These are phyloP conservation scores for Apiospora marii DNA, from an alignment of 2,329 filamentous ascomycete species.

Conservation along the genomic window DNA sequence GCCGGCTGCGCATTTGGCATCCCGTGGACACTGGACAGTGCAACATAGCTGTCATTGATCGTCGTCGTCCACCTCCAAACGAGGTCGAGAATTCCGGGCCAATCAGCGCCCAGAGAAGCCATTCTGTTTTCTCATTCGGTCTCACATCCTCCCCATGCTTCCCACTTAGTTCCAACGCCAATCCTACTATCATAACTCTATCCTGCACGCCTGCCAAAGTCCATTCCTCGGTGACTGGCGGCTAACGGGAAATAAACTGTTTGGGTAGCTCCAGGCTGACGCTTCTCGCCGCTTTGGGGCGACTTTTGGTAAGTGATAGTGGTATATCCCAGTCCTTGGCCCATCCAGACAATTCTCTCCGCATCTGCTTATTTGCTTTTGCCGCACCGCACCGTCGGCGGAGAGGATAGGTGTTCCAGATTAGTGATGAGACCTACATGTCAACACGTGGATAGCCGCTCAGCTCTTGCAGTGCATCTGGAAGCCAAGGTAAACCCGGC, in stretches of 20 bases:
- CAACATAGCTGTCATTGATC: not conserved
- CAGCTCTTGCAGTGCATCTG: not conserved
- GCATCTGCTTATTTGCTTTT: slow-evolving; percentile 5
- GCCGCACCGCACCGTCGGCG: slow-evolving; percentile 7
- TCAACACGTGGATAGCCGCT: slow-evolving; percentile 7
- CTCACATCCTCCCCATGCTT: slow-evolving; percentile 13
- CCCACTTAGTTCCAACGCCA: slow-evolving; percentile 17
- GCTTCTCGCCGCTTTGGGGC: not conserved
- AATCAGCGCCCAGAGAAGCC: slow-evolving; percentile 12
- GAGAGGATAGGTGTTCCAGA: not conserved
- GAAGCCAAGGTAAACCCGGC: not conserved
- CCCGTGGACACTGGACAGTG: not conserved
- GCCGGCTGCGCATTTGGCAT: not conserved
- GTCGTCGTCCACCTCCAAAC: slow-evolving; percentile 8
- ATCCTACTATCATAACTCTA: slow-evolving; percentile 21
- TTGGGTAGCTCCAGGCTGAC: not conserved
- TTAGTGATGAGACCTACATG: slow-evolving; percentile 16
- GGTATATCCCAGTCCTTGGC: slow-evolving; percentile 4
- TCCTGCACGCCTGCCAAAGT: slow-evolving; percentile 4
- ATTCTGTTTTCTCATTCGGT: slow-evolving; percentile 19
- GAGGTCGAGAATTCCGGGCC: slow-evolving; percentile 17
- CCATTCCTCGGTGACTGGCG: slow-evolving; percentile 14
- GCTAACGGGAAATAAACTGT: slow-evolving; percentile 7
- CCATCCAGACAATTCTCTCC: slow-evolving; percentile 2
- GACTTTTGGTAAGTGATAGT: not conserved